Evolutionary conservation across 768 basidiomycete species (phyloP).

Genomic region (Austroboletus eburneus): DNA sequence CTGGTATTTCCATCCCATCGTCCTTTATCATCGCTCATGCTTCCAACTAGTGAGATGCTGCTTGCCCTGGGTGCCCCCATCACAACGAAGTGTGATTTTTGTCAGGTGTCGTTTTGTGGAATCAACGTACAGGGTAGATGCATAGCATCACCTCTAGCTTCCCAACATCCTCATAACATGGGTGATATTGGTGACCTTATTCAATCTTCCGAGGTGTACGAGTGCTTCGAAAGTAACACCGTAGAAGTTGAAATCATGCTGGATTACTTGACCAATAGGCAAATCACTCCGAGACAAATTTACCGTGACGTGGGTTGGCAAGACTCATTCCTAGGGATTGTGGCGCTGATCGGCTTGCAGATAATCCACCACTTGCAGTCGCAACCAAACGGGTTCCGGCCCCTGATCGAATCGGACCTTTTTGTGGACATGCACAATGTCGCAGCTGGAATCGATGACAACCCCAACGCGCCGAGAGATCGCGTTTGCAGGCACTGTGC

Average conservation of each 20-base stretch:
- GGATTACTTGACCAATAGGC: constrained; percentile 66
- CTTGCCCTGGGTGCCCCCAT: constrained; percentile 68
- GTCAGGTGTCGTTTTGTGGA: constrained; percentile 79
- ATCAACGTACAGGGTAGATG: constrained; percentile 75
- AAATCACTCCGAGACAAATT: constrained; percentile 63
- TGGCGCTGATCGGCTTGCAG: constrained; percentile 34
- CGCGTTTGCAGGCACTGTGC: constrained; percentile 72
- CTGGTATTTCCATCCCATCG: constrained; percentile 41
- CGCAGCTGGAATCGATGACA: constrained; percentile 49
- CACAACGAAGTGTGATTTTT: constrained; percentile 82
- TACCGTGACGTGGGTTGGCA: constrained; percentile 62
- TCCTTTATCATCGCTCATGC: constrained; percentile 1
- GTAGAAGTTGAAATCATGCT: constrained; percentile 83
- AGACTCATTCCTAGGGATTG: neutral
- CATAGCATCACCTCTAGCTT: constrained; percentile 48
- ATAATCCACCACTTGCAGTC: constrained; percentile 57
- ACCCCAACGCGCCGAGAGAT: constrained; percentile 53
- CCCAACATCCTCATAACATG: constrained; percentile 69
- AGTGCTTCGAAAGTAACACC: constrained; percentile 72
- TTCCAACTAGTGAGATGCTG: constrained; percentile 57
- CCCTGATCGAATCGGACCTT: constrained; percentile 64
- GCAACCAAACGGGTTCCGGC: constrained; percentile 59
- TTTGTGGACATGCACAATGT: constrained; percentile 67
- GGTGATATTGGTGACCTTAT: constrained; percentile 70
- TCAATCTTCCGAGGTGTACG: constrained; percentile 70